These are phyloP conservation scores for Aspergillus glaucus DNA, from an alignment of 2,329 filamentous ascomycete species.

Conservation along the genomic window DNA sequence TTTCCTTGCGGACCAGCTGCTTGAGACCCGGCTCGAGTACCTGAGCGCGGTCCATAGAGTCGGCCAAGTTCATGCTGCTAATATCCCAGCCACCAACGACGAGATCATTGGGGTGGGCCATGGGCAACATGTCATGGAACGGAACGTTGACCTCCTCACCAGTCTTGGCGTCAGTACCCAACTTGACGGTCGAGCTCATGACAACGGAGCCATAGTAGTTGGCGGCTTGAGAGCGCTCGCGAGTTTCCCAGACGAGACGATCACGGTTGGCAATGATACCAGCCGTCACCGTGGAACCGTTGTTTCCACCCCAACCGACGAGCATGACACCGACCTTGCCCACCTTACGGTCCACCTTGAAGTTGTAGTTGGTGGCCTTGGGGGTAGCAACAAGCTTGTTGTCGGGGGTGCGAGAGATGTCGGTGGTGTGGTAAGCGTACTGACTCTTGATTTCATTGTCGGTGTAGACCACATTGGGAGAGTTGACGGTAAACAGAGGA, in stretches of 20 bases:
- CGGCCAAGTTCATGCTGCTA: constrained; percentile 78
- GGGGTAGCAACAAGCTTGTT: constrained; percentile 79
- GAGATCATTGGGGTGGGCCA: constrained; percentile 95
- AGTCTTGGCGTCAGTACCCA: constrained; percentile 79
- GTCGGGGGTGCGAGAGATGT: constrained; percentile 62
- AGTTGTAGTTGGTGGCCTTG: constrained; percentile 86
- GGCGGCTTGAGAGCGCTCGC: constrained; percentile 73
- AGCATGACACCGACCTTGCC: constrained; percentile 96
- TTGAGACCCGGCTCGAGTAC: constrained; percentile 96
- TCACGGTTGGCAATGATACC: constrained; percentile 94
- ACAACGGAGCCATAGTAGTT: constrained; percentile 99
- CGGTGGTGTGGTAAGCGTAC: constrained; percentile 94
- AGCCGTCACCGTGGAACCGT: constrained; percentile 92
- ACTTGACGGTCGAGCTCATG: constrained; percentile 96
- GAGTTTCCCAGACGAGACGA: constrained; percentile 83
- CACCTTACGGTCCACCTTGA: constrained; percentile 92
- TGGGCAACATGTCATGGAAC: constrained; percentile 87
- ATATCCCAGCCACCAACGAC: constrained; percentile 98
- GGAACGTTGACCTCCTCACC: constrained; percentile 90
- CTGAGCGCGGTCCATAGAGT: constrained; percentile 90
- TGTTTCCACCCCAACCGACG: constrained; percentile 97
- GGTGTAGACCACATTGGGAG: constrained; percentile 87
- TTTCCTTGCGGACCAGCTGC: constrained; percentile 82
- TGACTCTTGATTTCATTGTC: constrained; percentile 82
- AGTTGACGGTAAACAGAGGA: constrained; percentile 75